Conservation (phyloP, 108 stramenopile species). For the Aurantiochytrium sp. region DNA sequence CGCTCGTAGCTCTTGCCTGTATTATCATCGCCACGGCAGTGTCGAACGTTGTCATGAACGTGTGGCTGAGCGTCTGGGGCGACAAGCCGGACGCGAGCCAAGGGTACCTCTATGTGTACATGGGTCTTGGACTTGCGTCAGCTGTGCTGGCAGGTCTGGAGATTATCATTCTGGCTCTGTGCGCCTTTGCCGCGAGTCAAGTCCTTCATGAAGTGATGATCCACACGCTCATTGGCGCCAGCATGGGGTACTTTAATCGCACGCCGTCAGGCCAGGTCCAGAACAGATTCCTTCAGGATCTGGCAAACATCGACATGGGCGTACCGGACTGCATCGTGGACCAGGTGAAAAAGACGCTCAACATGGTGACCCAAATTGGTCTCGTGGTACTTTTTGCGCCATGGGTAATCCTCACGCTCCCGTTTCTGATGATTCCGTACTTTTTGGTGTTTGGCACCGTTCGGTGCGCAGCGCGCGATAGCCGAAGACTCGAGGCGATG, state of each 20-base stretch:
- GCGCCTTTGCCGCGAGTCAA: slow-evolving; percentile 54
- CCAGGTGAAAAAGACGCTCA: slow-evolving; percentile 59
- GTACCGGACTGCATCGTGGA: slow-evolving; percentile 56
- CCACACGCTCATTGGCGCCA: slow-evolving; percentile 64
- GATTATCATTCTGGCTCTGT: not conserved
- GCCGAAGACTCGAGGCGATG: slow-evolving; percentile 14
- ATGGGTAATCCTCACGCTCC: not conserved
- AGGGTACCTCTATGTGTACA: not conserved
- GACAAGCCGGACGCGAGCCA: not conserved
- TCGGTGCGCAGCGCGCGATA: slow-evolving; percentile 20
- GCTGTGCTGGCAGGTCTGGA: not conserved
- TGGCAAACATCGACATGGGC: not conserved
- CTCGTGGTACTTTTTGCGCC: slow-evolving; percentile 12
- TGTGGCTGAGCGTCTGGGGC: slow-evolving; percentile 13
- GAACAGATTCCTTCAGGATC: slow-evolving; percentile 52
- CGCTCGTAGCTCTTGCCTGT: not conserved
- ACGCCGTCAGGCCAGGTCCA: slow-evolving; percentile 79
- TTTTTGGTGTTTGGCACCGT: not conserved
- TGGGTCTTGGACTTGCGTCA: not conserved
- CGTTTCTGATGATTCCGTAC: not conserved
- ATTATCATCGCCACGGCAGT: not conserved
- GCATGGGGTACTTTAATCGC: slow-evolving; percentile 76
- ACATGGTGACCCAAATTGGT: slow-evolving; percentile 37
- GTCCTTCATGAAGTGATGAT: slow-evolving; percentile 70
- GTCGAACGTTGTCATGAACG: not conserved